Evolutionary conservation across 176 grass and related monocot genomes (phyloP).

Genomic region (Thinopyrum elongatum): DNA sequence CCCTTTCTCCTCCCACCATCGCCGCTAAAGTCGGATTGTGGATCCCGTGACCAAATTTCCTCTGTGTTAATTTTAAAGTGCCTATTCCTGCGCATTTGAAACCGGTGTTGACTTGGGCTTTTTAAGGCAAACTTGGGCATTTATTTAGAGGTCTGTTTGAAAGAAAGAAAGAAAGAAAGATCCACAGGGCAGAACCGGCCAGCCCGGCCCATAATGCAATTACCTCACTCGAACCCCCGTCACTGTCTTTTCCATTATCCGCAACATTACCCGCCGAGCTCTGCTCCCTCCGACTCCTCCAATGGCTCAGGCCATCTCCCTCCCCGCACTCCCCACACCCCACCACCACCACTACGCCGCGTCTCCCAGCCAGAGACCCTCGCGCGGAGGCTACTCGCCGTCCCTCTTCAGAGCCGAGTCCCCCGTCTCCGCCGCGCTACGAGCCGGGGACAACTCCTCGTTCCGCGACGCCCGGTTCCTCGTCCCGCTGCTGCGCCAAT

Average conservation of each 20-base stretch:
- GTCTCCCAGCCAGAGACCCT: background rate
- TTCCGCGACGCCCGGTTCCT: slow-evolving; percentile 47
- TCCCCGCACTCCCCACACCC: slow-evolving; percentile 27
- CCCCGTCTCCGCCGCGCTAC: slow-evolving; percentile 39
- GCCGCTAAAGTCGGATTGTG: too few species aligned
- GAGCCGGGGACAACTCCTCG: background rate
- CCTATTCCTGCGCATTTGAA: too few species aligned
- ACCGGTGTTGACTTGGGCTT: too few species aligned
- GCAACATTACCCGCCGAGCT: background rate
- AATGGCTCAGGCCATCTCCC: slow-evolving; percentile 69
- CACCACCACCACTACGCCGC: slow-evolving; percentile 18
- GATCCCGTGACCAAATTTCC: too few species aligned
- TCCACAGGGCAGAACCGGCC: background rate
- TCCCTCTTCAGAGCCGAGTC: slow-evolving; percentile 1
- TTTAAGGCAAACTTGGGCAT: too few species aligned
- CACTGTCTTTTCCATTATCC: background rate
- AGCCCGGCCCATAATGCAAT: background rate
- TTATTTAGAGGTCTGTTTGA: too few species aligned
- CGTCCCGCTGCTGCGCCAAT: slow-evolving; percentile 46
- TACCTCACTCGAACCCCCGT: background rate
- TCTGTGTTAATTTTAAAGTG: too few species aligned
- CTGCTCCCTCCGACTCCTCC: background rate
- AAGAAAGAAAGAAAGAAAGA: background rate
- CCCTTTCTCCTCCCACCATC: too few species aligned
- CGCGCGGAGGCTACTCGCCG: background rate